Percentiles rank a stretch among this genome's conserved stretches.
phyloP scores from a whole-genome alignment of 148 eudicot species.

The Chenopodium album region DNA sequence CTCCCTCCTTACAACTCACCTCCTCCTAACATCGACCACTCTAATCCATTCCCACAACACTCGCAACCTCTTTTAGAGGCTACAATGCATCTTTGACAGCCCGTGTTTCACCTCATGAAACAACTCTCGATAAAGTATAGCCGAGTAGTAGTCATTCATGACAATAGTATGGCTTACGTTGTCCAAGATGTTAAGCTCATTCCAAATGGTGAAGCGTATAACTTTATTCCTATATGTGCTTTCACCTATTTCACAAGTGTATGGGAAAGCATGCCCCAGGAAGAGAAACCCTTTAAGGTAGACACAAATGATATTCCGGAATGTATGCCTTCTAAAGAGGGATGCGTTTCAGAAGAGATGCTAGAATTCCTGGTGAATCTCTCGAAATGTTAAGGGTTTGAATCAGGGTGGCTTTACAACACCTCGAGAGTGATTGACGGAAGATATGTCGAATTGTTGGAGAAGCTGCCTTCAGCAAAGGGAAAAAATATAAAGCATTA shows the following conservation, averaged over 20 bases:
- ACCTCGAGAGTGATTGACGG: conserved; percentile 36
- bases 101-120: conserved; percentile 21
- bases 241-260: conserved; percentile 7
- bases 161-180: conserved; percentile 17
- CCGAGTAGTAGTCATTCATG: conserved; percentile 16
- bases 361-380: conserved; percentile 9
- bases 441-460: conserved; percentile 27
- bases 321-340: conserved; percentile 28
- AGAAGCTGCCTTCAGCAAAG: neutral
- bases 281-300: conserved; percentile 18
- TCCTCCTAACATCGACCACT: conserved; percentile 1
- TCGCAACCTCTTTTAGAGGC: neutral
- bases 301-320: conserved; percentile 10
- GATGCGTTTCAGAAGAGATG: conserved; percentile 24
- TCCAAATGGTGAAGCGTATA: conserved; percentile 19
- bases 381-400: neutral
- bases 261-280: conserved; percentile 18
- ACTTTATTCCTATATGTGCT: conserved; percentile 15
- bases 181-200: conserved; percentile 32
- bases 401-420: conserved; percentile 35
- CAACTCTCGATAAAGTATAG: conserved; percentile 9
- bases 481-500: neutral
- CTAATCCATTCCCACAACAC: conserved; percentile 11
- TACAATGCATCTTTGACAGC: conserved; percentile 19
- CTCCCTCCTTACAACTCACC: conserved; percentile 27